Base-by-base conservation (phyloP, 805 yeast genomes). In the Cephaloascus albidus region DNA sequence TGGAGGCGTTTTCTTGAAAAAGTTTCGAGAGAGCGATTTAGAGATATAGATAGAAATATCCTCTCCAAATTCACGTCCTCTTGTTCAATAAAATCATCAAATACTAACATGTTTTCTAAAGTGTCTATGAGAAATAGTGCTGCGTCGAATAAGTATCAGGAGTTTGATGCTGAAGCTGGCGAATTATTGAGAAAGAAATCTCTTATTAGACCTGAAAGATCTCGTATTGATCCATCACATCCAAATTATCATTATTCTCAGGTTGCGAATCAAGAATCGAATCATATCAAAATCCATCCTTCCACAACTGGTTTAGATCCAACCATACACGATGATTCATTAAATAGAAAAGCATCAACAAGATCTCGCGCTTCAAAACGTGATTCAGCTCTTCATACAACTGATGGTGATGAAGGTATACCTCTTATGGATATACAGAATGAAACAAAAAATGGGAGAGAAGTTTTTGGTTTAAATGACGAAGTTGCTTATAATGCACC, bases 181-280 rank as follows among this genome's bases (percentile, higher is more conserved):
- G 48, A 46, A 8, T 35, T 72, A 16, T 54, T 60, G 35, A 53
- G 81, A 41, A 85, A 81, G 55, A 70, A 76, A 48, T 84, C 96
- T 1, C 65, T 90, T 44, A 83, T 90, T 26, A 73, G 86, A 44
- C 94, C 95, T 3, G 97, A 90, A 53, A 75, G 97, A 48, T 78
- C 83, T 32, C 51, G 68, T 39, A 72, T 77, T 45, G 70, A 77
- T 49, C 77, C 74, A n/a, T 72, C 70, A 39, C 84, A 85, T 54
- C 93, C 90, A 3, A 76, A 81, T 41, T 84, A 70, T 59, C 87
- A 84, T 57, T 87, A 86, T 57, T 72, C 84, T 12, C 87, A 81
- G 48, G 78, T 79, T 31, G 78, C 86, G 2, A 74, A 78, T 33
- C 81, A 80, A 44, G 80, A 82, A 50, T 65, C 77, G 10, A 72